Conservation (phyloP, 768 basidiomycete species). For the Hirschioporus abietinus region DNA sequence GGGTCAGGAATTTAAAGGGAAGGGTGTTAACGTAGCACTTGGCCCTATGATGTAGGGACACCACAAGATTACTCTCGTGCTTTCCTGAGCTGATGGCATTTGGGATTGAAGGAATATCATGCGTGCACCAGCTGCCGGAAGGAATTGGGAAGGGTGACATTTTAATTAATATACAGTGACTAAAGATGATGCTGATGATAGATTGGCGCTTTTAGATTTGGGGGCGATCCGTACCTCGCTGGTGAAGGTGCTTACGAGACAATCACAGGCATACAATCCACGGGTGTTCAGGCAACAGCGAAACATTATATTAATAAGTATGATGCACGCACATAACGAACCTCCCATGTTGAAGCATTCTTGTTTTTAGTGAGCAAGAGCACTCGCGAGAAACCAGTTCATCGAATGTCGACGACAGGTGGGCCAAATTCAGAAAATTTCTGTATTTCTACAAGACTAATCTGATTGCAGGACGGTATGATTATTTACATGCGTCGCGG, state of each 20-base stretch:
- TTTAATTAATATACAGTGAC: not conserved
- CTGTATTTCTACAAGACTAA: not conserved
- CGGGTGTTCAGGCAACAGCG: slow-evolving; percentile 25
- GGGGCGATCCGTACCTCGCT: slow-evolving; percentile 25
- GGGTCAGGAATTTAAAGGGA: slow-evolving; percentile 54
- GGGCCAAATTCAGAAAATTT: not conserved
- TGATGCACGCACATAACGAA: not conserved
- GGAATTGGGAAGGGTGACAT: slow-evolving; percentile 48
- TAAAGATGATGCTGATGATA: not conserved
- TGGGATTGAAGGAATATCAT: slow-evolving; percentile 34
- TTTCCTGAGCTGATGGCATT: not conserved
- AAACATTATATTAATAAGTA: slow-evolving; percentile 15
- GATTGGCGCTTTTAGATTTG: not conserved
- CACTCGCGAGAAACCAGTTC: slow-evolving; percentile 16
- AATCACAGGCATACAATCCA: slow-evolving; percentile 23
- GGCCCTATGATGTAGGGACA: slow-evolving; percentile 43
- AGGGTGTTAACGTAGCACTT: slow-evolving; percentile 52
- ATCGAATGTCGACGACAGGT: slow-evolving; percentile 21
- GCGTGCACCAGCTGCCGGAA: slow-evolving; percentile 41
- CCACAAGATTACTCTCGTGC: not conserved
- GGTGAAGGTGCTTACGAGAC: slow-evolving; percentile 29
- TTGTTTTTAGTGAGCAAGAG: slow-evolving; percentile 16
- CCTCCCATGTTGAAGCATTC: not conserved
- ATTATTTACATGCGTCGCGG: not conserved
- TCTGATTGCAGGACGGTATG: not conserved